Evolutionary conservation across 2,329 filamentous ascomycete genomes (phyloP), one percentile per base, ranked within the genome.

Genomic region (Colletotrichum sp.): DNA sequence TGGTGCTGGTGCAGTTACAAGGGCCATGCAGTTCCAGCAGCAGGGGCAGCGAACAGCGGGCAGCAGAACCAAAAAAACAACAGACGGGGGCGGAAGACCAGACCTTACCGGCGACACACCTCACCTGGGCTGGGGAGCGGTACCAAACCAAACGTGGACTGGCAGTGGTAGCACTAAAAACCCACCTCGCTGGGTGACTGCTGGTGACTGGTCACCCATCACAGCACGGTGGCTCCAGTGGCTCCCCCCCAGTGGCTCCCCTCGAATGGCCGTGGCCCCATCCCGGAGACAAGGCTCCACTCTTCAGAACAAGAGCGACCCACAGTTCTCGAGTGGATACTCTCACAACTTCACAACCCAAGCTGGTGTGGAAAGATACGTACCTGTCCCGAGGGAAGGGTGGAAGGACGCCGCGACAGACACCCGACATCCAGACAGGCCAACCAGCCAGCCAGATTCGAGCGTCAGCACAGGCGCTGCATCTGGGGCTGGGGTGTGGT

Each of bases 101-200:
- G 39, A 49, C 39, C 39, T 49, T n/a, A 49, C 39, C 18, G 39
- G 39, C 39, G 39, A 49, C 39, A 49, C 39, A 49, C 39, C 39
- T 49, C 18, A 32, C 59, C 28, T 34, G 59, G 59, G 18, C 28
- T 32, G 28, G 26, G 6, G 18, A 63, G 24, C 55, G 59, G 57
- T 55, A 44, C 63, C 69, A 68, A 72, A 68, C 63, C 63, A 76
- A 76, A 73, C 69, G 21, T 68, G 70, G 57, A 68, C 63, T 68
- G 69, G 73, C 70, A 73, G 73, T 73, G 73, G 73, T 73, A 73
- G 57, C 73, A 76, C 73, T 68, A 68, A 65, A 69, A 76, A 73
- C 64, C 73, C 73, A 75, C 72, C 73, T 34, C 63, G 57, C 73
- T 68, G 69, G 57, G 69, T 63, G 70, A 76, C 28, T 68, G 63